Percentiles rank a stretch among this genome's conserved stretches.
These are phyloP conservation scores for Hortaea werneckii DNA, from an alignment of 2,329 filamentous ascomycete genomes.

Conservation along the genomic window DNA sequence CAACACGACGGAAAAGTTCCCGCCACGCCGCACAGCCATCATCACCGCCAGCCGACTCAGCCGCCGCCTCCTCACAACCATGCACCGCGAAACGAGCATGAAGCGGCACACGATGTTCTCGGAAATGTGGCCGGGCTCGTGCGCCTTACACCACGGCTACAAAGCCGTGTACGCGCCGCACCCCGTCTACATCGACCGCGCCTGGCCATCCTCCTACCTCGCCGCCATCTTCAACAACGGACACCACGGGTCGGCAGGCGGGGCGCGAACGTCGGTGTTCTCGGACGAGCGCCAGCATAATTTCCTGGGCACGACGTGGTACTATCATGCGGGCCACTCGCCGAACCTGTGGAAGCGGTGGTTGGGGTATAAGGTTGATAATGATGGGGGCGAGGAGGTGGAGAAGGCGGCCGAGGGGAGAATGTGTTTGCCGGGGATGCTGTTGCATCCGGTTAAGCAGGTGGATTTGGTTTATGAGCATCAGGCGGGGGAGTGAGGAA, in stretches of 20 bases:
- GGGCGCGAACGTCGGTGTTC: conserved; percentile 40
- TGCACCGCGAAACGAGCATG: conserved; percentile 65
- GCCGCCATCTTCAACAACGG: conserved; percentile 48
- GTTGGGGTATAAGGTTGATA: conserved; percentile 45
- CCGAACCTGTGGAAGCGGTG: conserved; percentile 47
- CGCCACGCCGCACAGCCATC: conserved; percentile 60
- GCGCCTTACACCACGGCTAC: conserved; percentile 64
- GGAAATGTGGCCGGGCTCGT: conserved; percentile 67
- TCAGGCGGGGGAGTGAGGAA: conserved; percentile 10
- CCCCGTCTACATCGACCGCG: conserved; percentile 47
- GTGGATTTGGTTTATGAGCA: conserved; percentile 39
- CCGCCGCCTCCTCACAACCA: conserved; percentile 54
- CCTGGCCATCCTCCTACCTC: conserved; percentile 45
- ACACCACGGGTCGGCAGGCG: conserved; percentile 40
- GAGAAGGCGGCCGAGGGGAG: conserved; percentile 37
- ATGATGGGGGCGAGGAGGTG: conserved; percentile 36
- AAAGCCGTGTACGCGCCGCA: conserved; percentile 62
- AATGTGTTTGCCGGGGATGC: conserved; percentile 39
- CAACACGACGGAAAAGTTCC: conserved; percentile 41
- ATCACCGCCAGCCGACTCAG: conserved; percentile 62
- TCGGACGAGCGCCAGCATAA: conserved; percentile 43
- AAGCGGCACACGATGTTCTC: conserved; percentile 63
- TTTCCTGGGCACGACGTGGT: conserved; percentile 44
- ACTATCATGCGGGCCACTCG: conserved; percentile 43
- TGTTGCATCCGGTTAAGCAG: conserved; percentile 42